These are phyloP conservation scores for Sanguinoderma infundibulare DNA, from an alignment of 1,284 basidiomycete genomes.

Conservation along the genomic window DNA sequence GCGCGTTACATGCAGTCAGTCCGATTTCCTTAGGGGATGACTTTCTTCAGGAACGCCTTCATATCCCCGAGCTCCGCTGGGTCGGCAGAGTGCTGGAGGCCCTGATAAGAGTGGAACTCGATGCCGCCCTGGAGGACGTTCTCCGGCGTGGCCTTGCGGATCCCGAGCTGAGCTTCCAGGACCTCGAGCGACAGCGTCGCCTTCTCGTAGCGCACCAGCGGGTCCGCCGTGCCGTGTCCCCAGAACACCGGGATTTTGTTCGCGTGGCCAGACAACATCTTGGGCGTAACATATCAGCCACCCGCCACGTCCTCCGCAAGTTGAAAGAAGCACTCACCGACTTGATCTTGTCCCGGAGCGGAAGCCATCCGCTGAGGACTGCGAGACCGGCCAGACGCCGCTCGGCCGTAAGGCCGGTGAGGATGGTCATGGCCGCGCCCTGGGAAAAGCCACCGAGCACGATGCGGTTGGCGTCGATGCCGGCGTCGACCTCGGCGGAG, in stretches of 20 bases:
- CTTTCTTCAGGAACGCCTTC: conserved; percentile 60
- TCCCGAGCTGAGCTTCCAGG: conserved; percentile 53
- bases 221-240: conserved; percentile 85
- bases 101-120: conserved; percentile 60
- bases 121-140: conserved; percentile 32
- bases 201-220: conserved; percentile 62
- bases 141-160: conserved; percentile 38
- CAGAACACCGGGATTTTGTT: conserved; percentile 81
- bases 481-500: conserved; percentile 72
- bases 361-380: conserved; percentile 80
- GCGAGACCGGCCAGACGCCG: conserved; percentile 76
- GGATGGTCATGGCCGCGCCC: conserved; percentile 79
- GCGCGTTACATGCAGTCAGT: conserved; percentile 8
- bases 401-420: conserved; percentile 73
- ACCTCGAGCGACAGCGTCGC: conserved; percentile 57
- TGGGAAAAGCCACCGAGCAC: conserved; percentile 90
- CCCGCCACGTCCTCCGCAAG: background rate
- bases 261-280: conserved; percentile 65
- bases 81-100: conserved; percentile 66
- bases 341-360: conserved; percentile 67
- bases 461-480: conserved; percentile 68
- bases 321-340: conserved; percentile 46
- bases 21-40: conserved; percentile 27
- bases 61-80: conserved; percentile 70
- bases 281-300: conserved; percentile 4